phyloP scores from a whole-genome alignment of 2,329 filamentous ascomycete genomes.

The Diplodia intermedia region DNA sequence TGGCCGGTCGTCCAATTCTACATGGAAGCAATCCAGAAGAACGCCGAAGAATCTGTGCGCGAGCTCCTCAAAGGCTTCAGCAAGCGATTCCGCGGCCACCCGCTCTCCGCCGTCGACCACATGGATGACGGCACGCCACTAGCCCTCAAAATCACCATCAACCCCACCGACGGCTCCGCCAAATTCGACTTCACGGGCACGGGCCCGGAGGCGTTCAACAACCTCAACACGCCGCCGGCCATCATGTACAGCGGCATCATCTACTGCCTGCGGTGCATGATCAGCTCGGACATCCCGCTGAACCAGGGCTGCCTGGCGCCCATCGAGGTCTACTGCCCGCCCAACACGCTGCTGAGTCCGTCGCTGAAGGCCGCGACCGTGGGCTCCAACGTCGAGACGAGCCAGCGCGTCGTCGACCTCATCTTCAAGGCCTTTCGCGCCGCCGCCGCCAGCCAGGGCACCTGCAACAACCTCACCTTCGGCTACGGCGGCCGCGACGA shows the following conservation, averaged over 20 bases:
- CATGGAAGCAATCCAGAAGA: constrained; percentile 50
- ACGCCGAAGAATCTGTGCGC: constrained; percentile 47
- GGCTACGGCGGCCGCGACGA: constrained; percentile 37
- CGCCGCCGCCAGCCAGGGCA: constrained; percentile 37
- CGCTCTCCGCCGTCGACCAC: constrained; percentile 32
- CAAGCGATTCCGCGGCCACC: constrained; percentile 24
- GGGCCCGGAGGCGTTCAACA: constrained; percentile 34
- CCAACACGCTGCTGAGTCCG: constrained; percentile 46
- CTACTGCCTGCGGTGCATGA: constrained; percentile 49
- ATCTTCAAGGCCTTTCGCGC: constrained; percentile 37
- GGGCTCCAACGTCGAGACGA: constrained; percentile 34
- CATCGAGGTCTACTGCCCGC: constrained; percentile 46
- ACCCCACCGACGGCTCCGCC: constrained; percentile 32
- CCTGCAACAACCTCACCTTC: constrained; percentile 40
- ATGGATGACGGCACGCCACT: constrained; percentile 36
- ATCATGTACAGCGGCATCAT: constrained; percentile 64
- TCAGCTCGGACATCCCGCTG: constrained; percentile 49
- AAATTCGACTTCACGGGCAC: constrained; percentile 36
- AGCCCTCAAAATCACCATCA: constrained; percentile 34
- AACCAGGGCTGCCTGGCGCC: constrained; percentile 52
- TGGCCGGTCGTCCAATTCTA: constrained; percentile 49
- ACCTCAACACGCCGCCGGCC: constrained; percentile 37
- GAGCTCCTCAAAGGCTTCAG: constrained; percentile 38
- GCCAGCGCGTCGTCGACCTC: constrained; percentile 38
- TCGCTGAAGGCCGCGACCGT: constrained; percentile 44